These are phyloP conservation scores for Fusarium poae DNA, from an alignment of 2,329 filamentous ascomycete species.

Conservation along the genomic window DNA sequence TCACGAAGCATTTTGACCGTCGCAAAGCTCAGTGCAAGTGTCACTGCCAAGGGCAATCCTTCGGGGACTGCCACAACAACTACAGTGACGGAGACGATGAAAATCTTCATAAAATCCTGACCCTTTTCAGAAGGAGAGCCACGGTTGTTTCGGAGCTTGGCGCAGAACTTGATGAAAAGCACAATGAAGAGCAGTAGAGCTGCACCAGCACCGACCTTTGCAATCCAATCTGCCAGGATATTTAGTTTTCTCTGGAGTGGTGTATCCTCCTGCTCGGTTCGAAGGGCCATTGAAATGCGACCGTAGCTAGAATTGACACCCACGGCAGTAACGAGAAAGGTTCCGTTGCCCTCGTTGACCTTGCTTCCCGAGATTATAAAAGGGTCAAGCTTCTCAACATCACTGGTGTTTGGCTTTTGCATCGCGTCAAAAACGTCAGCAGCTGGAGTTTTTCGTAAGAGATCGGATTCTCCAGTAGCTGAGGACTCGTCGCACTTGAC, in stretches of 20 bases:
- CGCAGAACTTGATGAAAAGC: conserved; percentile 82
- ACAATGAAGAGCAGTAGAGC: conserved; percentile 81
- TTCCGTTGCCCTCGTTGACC: conserved; percentile 66
- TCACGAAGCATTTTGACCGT: conserved; percentile 78
- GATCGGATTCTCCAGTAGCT: conserved; percentile 79
- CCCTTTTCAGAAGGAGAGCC: conserved; percentile 67
- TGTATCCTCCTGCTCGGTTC: conserved; percentile 64
- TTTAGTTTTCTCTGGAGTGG: conserved; percentile 68
- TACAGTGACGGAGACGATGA: conserved; percentile 75
- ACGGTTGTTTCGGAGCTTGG: conserved; percentile 66
- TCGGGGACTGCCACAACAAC: conserved; percentile 77
- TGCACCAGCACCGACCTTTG: conserved; percentile 69
- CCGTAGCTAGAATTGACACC: conserved; percentile 68
- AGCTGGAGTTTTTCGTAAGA: conserved; percentile 74
- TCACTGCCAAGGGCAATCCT: conserved; percentile 75
- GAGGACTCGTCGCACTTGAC: conserved; percentile 79
- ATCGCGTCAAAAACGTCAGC: conserved; percentile 70
- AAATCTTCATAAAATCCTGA: conserved; percentile 70
- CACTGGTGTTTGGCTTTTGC: conserved; percentile 57
- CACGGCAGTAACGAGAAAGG: conserved; percentile 67
- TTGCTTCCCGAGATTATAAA: conserved; percentile 72
- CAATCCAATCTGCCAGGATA: conserved; percentile 51
- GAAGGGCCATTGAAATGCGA: conserved; percentile 68
- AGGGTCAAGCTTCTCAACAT: conserved; percentile 67
- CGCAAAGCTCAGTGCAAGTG: conserved; percentile 75